Conservation (phyloP, 1,284 basidiomycete genomes). For the Moesziomyces aphidis region DNA sequence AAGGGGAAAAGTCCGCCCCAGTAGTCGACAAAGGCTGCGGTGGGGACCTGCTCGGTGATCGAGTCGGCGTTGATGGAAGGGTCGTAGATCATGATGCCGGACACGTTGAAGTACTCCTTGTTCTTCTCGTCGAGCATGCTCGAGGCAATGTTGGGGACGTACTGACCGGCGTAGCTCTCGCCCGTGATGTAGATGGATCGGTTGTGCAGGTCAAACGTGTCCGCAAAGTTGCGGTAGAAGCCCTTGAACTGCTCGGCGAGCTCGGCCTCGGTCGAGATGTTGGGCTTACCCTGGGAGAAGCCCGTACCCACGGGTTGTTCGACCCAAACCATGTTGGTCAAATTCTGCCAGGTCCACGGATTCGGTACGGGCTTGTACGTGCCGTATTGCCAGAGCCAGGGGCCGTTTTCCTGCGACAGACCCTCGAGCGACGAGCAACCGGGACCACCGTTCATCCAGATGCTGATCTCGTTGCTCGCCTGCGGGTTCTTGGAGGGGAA, state of each 20-base stretch:
- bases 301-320: constrained; percentile 88
- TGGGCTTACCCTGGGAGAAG: constrained; percentile 79
- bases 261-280: constrained; percentile 70
- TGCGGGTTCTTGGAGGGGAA: constrained; percentile 81
- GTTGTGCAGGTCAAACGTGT: constrained; percentile 52
- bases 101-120: constrained; percentile 54
- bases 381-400: constrained; percentile 76
- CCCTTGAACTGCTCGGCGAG: constrained; percentile 67
- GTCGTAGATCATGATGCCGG: constrained; percentile 65
- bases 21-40: constrained; percentile 39
- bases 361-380: constrained; percentile 77
- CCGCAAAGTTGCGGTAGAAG: constrained; percentile 58
- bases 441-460: constrained; percentile 73
- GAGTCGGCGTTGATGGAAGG: constrained; percentile 53
- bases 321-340: constrained; percentile 78
- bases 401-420: constrained; percentile 83
- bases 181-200: constrained; percentile 56
- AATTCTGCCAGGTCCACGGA: constrained; percentile 82
- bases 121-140: constrained; percentile 48
- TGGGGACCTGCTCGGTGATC: constrained; percentile 51
- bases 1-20: constrained; percentile 42
- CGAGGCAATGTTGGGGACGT: constrained; percentile 85
- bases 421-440: constrained; percentile 82
- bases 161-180: constrained; percentile 94
- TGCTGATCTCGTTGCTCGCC: constrained; percentile 79